Evolutionary conservation across 441 rosid species (phyloP), one percentile per base, ranked within the genome.

Genomic region (Lepidium campestre): DNA sequence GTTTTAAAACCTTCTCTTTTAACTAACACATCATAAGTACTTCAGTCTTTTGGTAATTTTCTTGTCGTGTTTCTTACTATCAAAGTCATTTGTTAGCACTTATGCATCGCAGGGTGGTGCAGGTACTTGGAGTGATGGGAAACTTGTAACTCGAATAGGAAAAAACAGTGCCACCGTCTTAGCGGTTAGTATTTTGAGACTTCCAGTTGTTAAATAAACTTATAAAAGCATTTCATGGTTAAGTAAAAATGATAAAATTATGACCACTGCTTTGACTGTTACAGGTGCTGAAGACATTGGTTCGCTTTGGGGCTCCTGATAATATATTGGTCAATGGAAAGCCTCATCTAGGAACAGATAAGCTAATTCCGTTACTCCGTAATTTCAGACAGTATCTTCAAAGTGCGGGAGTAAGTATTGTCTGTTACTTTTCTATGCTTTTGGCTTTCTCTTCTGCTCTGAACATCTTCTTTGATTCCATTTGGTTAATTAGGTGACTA

Each of bases 51-150:
- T 34, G 18, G 46, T 57, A 5, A 62, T 31, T 41, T 40, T 10
- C 55, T 44, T 6, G 11, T 15, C 4, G 6, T 61, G 36, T 35
- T 23, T 41, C 19, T 44, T 62, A 27, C 11, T 47, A 41, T 41
- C 48, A 59, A 27, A 77, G 69, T 83, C 75, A 79, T 82, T 54
- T 81, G 37, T 68, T 75, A 86, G 93, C 77, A 87, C 95, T 87
- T 90, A 89, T 87, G 77, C 47, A 54, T 83, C 67, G 86, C 99
- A 93, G 99, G 99, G 99, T 86, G 97, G 96, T 87, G 99, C 99
- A 89, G 99, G 99, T 87, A 86, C 99, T 31, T 93, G 99, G 99
- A 93, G 99, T 70, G 99, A 93, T 77, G 97, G 97, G 71, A 93
- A 93, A 82, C 91, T 93, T 45, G 95, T 93, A 36, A 93, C 99